Evolutionary conservation across 805 yeast genomes (phyloP).

Genomic region (Brettanomyces sp.): DNA sequence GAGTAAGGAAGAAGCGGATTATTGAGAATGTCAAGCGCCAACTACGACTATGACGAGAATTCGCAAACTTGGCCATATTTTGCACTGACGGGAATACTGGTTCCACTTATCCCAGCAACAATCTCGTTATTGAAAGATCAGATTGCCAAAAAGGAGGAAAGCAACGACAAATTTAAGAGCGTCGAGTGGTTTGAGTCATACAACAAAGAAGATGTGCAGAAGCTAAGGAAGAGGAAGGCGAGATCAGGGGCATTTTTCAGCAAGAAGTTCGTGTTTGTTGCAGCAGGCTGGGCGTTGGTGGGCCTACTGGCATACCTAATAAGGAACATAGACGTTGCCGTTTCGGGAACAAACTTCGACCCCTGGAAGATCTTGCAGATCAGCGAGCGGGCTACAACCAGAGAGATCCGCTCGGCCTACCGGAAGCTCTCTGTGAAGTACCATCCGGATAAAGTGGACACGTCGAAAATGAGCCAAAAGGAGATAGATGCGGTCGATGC

Average conservation of each 20-base stretch:
- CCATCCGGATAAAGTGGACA: constrained; percentile 89
- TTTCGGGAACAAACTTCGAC: constrained; percentile 52
- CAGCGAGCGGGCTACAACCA: constrained; percentile 56
- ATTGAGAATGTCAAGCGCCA: constrained; percentile 35
- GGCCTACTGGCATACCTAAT: constrained; percentile 31
- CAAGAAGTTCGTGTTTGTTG: constrained; percentile 17
- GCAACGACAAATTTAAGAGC: constrained; percentile 4
- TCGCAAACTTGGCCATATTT: constrained; percentile 94
- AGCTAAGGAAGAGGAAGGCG: constrained; percentile 20
- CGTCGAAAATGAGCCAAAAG: constrained; percentile 44
- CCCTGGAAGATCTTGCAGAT: constrained; percentile 85
- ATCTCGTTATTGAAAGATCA: constrained; percentile 14
- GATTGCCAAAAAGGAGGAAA: not conserved
- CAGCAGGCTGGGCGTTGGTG: constrained; percentile 56
- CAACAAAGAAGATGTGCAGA: constrained; percentile 21
- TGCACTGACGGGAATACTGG: constrained; percentile 59
- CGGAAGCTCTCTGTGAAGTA: constrained; percentile 78
- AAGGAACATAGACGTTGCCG: constrained; percentile 35
- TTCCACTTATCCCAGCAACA: constrained; percentile 53
- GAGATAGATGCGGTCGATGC: constrained; percentile 58
- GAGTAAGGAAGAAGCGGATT: not conserved
- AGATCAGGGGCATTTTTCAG: constrained; percentile 27
- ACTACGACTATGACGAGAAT: constrained; percentile 78
- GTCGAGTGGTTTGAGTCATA: constrained; percentile 27
- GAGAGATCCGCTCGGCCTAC: constrained; percentile 71